phyloP scores from a whole-genome alignment of 2,329 filamentous ascomycete genomes.

The Ascochyta clinopodiicola region DNA sequence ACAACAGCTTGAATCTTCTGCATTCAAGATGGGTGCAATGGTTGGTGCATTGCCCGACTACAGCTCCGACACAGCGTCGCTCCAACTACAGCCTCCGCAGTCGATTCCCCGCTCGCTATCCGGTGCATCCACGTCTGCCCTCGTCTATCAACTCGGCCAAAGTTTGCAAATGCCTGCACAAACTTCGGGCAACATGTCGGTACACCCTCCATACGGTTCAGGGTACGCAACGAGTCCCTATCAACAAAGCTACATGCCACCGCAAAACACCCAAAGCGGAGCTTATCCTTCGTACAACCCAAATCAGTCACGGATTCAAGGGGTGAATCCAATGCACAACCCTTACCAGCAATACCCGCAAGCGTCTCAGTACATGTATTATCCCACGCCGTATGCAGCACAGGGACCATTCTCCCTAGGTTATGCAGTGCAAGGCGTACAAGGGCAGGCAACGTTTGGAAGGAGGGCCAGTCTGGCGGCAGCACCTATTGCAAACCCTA shows the following conservation, averaged over 20 bases:
- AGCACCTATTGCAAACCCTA: slow-evolving; percentile 24
- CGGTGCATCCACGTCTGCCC: slow-evolving; percentile 48
- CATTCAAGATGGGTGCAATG: slow-evolving; percentile 49
- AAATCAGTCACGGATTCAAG: slow-evolving; percentile 34
- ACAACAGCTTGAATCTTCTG: slow-evolving; percentile 35
- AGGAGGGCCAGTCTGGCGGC: slow-evolving; percentile 38
- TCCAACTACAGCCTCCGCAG: slow-evolving; percentile 29
- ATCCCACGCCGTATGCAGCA: slow-evolving; percentile 40
- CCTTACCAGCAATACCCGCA: slow-evolving; percentile 42
- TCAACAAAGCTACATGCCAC: slow-evolving; percentile 36
- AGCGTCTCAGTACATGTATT: slow-evolving; percentile 45
- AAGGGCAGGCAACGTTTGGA: slow-evolving; percentile 35
- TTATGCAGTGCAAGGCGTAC: slow-evolving; percentile 33
- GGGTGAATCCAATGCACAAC: slow-evolving; percentile 30
- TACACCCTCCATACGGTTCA: slow-evolving; percentile 36
- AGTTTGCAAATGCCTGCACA: slow-evolving; percentile 45
- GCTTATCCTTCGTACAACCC: slow-evolving; percentile 33
- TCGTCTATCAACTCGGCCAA: slow-evolving; percentile 51
- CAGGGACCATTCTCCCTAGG: slow-evolving; percentile 37
- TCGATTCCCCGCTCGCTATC: slow-evolving; percentile 43
- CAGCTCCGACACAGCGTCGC: slow-evolving; percentile 26
- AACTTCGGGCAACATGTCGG: slow-evolving; percentile 25
- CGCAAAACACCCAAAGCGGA: slow-evolving; percentile 32
- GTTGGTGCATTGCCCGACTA: slow-evolving; percentile 47
- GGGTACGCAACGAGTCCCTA: slow-evolving; percentile 38